These are phyloP conservation scores for Tricladium varicosporioides DNA, from an alignment of 2,329 filamentous ascomycete genomes.

Conservation along the genomic window DNA sequence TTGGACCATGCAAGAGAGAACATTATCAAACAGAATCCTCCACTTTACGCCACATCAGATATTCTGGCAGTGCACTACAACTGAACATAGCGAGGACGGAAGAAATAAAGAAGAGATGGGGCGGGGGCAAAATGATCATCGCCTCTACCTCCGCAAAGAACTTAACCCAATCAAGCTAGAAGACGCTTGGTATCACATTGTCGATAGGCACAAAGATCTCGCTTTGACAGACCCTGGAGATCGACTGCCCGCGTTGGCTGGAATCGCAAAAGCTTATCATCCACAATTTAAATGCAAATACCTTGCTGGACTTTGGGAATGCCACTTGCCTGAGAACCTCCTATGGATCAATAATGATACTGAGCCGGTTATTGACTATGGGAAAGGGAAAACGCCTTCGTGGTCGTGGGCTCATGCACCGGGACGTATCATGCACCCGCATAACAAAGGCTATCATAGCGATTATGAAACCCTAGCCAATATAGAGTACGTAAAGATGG, in stretches of 20 bases:
- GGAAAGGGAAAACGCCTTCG: neutral
- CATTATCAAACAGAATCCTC: neutral
- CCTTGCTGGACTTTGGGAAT: neutral
- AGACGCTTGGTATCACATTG: neutral
- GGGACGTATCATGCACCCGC: neutral
- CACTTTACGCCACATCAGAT: neutral
- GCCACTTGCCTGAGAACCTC: neutral
- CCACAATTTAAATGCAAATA: neutral
- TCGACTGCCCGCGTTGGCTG: neutral
- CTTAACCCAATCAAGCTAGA: neutral
- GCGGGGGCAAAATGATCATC: neutral
- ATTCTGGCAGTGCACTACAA: neutral
- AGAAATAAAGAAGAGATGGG: neutral
- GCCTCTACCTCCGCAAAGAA: neutral
- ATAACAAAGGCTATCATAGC: neutral
- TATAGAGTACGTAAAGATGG: neutral
- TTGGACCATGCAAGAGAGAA: neutral
- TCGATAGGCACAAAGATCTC: neutral
- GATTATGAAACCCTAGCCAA: neutral
- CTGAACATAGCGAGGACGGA: neutral
- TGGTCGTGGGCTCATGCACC: neutral
- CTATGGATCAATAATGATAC: neutral
- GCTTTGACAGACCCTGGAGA: neutral
- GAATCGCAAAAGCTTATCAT: neutral
- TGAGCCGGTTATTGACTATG: neutral